These are phyloP conservation scores for Hymenoscyphus fraxineus DNA, from an alignment of 2,329 filamentous ascomycete genomes.

Conservation along the genomic window DNA sequence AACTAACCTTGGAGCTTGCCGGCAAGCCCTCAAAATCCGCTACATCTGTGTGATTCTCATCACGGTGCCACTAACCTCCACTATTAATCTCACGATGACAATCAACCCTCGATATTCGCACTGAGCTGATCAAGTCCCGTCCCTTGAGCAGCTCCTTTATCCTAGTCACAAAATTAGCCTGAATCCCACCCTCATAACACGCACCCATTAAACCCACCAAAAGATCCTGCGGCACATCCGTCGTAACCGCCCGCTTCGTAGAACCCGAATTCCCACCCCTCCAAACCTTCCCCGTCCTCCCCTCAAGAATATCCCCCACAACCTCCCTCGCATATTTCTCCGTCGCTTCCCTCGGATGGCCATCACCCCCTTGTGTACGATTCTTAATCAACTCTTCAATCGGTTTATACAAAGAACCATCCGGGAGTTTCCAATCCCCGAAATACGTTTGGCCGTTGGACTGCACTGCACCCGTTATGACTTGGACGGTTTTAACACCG, in stretches of 20 bases:
- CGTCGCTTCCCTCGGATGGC: slow-evolving; percentile 1
- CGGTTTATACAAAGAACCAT: slow-evolving; percentile 12
- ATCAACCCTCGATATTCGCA: background rate
- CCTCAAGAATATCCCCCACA: slow-evolving; percentile 4
- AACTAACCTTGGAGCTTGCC: too few species aligned
- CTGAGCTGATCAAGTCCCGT: slow-evolving; percentile 3
- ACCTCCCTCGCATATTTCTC: slow-evolving; percentile 7
- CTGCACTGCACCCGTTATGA: slow-evolving; percentile 17
- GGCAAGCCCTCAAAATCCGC: too few species aligned
- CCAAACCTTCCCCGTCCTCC: slow-evolving; percentile 9
- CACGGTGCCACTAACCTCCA: too few species aligned
- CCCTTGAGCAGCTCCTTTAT: background rate
- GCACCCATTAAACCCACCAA: background rate
- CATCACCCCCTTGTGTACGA: slow-evolving; percentile 4
- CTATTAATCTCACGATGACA: background rate
- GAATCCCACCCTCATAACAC: background rate
- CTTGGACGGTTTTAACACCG: slow-evolving; percentile 14
- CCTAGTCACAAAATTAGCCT: background rate
- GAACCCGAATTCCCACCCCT: slow-evolving; percentile 5
- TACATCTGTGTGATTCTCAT: too few species aligned
- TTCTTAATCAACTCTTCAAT: slow-evolving; percentile 6
- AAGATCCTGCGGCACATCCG: background rate
- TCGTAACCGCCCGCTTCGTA: background rate
- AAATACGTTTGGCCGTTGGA: slow-evolving; percentile 16
- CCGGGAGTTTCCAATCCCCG: slow-evolving; percentile 10